Evolutionary conservation across 768 basidiomycete species (phyloP).

Genomic region (Stropharia rugosoannulata): DNA sequence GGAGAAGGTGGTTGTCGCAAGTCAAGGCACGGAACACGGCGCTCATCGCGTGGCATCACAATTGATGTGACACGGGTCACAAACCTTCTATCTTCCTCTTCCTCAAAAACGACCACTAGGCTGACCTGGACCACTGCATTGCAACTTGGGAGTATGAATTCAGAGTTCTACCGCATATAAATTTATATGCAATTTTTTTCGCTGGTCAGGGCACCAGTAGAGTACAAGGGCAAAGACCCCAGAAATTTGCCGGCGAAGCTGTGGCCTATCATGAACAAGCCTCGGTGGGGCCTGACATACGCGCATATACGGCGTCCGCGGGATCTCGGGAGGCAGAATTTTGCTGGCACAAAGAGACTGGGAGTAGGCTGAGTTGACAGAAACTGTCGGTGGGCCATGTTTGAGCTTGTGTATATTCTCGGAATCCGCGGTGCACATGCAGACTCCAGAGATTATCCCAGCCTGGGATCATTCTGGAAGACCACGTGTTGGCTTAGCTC

Average conservation of each 20-base stretch:
- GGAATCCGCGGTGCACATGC: constrained; percentile 20
- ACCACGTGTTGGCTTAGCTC: constrained; percentile 13
- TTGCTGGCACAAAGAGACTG: background rate
- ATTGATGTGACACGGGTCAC: constrained; percentile 2
- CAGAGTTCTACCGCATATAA: background rate
- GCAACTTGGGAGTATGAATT: background rate
- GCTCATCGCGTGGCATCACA: constrained; percentile 7
- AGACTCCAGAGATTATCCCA: too few relatives aligned
- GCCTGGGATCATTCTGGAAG: constrained; percentile 13
- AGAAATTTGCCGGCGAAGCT: background rate
- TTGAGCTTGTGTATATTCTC: constrained; percentile 10
- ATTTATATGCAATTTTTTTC: too few relatives aligned
- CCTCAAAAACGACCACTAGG: background rate
- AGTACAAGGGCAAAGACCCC: too few relatives aligned
- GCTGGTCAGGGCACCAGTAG: too few relatives aligned
- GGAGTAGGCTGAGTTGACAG: constrained; percentile 20
- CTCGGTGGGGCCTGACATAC: background rate
- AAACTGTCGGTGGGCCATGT: constrained; percentile 26
- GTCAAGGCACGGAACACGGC: too few relatives aligned
- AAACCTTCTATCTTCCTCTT: background rate
- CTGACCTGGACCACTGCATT: background rate
- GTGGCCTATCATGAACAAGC: background rate
- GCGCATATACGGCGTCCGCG: background rate
- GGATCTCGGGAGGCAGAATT: background rate
- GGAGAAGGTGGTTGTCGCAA: background rate